Conservation (phyloP, 371 early-diverging fungal species). For the Mucor velutinosus region DNA sequence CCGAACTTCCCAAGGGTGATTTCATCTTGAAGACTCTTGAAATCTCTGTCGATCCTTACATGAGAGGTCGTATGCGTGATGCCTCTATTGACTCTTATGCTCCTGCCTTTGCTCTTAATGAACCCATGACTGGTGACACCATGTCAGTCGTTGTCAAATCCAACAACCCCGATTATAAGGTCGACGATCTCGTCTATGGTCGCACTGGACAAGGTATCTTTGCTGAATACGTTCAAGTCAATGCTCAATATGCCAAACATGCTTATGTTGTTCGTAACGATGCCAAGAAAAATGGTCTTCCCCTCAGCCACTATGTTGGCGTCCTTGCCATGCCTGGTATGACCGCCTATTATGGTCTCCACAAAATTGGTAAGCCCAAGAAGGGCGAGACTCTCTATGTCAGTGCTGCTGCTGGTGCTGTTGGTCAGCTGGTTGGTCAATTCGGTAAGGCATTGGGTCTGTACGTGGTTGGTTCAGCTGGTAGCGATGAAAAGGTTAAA, state of each 20-base stretch:
- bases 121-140: slow-evolving; percentile 62
- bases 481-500: slow-evolving; percentile 76
- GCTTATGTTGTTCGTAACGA: slow-evolving; percentile 39
- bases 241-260: slow-evolving; percentile 28
- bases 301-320: slow-evolving; percentile 56
- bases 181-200: slow-evolving; percentile 65
- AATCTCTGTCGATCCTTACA: slow-evolving; percentile 49
- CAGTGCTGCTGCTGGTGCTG: slow-evolving; percentile 60
- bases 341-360: slow-evolving; percentile 41
- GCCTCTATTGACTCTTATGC: slow-evolving; percentile 47
- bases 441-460: slow-evolving; percentile 70
- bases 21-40: slow-evolving; percentile 55
- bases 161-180: slow-evolving; percentile 55
- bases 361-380: slow-evolving; percentile 3
- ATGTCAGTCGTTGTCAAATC: slow-evolving; percentile 68
- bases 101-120: slow-evolving; percentile 56
- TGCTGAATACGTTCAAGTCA: slow-evolving; percentile 51
- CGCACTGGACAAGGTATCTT: slow-evolving; percentile 49
- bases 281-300: slow-evolving; percentile 42
- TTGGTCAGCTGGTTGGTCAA: slow-evolving; percentile 64
- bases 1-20: slow-evolving; percentile 53
- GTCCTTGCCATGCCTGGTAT: slow-evolving; percentile 61
- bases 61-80: slow-evolving; percentile 72
- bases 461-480: slow-evolving; percentile 76
- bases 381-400: slow-evolving; percentile 43